Evolutionary conservation across 805 yeast genomes (phyloP), one percentile per base, ranked within the genome.

Genomic region (Blastobotrys americana): DNA sequence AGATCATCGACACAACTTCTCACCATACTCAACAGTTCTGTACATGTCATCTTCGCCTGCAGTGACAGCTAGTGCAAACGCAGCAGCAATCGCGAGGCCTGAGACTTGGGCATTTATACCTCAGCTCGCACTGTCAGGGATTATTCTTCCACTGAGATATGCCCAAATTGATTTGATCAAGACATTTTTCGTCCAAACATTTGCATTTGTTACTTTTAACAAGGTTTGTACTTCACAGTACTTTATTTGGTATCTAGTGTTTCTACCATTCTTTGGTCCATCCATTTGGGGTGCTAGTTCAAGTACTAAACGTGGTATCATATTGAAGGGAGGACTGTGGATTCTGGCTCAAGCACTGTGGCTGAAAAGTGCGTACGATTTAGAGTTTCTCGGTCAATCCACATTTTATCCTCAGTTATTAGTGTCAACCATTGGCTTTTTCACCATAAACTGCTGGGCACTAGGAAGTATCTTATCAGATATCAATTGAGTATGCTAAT

Each of bases 1-100:
- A 3, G 98, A 93, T 61, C 98, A 93, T 63, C 76, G 98, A 39
- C 98, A 93, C 65, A 93, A 93, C 64, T 93, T 93, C 59, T 85
- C 96, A 3, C 69, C 89, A 2, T 93, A 89, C 74, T 84, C 89
- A 60, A 67, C 86, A 9, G 67, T 81, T 18, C 67, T 93, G 34
- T 68, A 68, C 50, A 61, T 63, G 52, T 55, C 65, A n/a, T 60
- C 63, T 10, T 53, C 58, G 6, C 63, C 62, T n/a, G 50, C 46
- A n/a, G 53, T 50, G 2, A 43, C 43, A 15, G 21, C 34, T 21
- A 27, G 34, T 6, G 20, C 19, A n/a, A 20, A 34, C n/a, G 10
- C 17, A 13, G 16, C 43, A 16, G 46, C 40, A 19, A 25, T 64
- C 74, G 52, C 90, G 95, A 6, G 84, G 45, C 64, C 73, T 20